phyloP scores from a whole-genome alignment of 192 early-diverging fungal genomes.

The Coemansia sp. region DNA sequence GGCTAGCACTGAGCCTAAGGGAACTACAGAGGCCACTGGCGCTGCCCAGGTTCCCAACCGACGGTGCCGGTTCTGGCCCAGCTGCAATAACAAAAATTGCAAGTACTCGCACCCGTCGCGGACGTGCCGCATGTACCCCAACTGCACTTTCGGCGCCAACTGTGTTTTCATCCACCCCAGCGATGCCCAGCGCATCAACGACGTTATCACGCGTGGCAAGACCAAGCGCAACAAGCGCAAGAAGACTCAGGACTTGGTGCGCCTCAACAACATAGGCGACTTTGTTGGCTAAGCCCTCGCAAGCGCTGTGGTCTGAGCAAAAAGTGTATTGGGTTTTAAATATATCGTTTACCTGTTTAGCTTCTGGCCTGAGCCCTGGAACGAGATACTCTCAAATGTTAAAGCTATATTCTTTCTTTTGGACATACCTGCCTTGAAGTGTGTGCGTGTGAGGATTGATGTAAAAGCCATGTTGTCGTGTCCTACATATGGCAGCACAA shows the following conservation, averaged over 20 bases:
- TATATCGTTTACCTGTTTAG: neutral
- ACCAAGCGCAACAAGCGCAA: slow-evolving; percentile 35
- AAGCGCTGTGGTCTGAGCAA: neutral
- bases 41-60: slow-evolving; percentile 14
- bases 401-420: neutral
- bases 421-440: slow-evolving; percentile 2
- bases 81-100: slow-evolving; percentile 51
- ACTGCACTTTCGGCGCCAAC: slow-evolving; percentile 33
- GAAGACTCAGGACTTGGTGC: slow-evolving; percentile 27
- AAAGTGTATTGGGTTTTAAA: neutral
- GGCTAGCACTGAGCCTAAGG: neutral
- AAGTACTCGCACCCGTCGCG: slow-evolving; percentile 47
- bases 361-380: neutral
- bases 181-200: slow-evolving; percentile 42
- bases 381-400: neutral
- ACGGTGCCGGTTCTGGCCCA: slow-evolving; percentile 53
- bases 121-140: slow-evolving; percentile 23
- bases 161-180: slow-evolving; percentile 48
- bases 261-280: slow-evolving; percentile 33
- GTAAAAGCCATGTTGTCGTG: neutral
- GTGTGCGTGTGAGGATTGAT: neutral
- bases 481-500: slow-evolving; percentile 6
- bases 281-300: slow-evolving; percentile 4
- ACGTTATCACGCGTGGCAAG: slow-evolving; percentile 24
- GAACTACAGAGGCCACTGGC: neutral